These are phyloP conservation scores for Mycosphaerelloides madeirae DNA, from an alignment of 2,329 filamentous ascomycete species.

Conservation along the genomic window DNA sequence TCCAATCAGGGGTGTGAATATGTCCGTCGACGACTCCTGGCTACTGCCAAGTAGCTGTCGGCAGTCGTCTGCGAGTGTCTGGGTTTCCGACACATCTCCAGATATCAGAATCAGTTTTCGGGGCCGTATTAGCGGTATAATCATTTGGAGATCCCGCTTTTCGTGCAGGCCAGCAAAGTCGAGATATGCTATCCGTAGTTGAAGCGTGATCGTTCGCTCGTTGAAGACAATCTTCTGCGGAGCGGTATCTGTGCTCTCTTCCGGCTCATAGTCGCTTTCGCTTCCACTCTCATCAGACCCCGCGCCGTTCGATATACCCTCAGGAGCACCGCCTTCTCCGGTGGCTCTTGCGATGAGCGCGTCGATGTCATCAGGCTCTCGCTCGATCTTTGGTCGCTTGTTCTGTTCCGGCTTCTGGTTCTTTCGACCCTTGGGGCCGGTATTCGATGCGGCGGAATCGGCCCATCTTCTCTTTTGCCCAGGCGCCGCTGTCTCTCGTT, in stretches of 20 bases:
- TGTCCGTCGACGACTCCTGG: conserved; percentile 35
- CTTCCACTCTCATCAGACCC: conserved; percentile 32
- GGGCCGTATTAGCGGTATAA: conserved; percentile 89
- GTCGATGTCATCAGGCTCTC: conserved; percentile 34
- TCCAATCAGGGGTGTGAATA: conserved; percentile 78
- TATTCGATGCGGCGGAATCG: conserved; percentile 50
- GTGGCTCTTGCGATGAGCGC: conserved; percentile 30
- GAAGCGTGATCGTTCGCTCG: conserved; percentile 60
- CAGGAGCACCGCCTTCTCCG: conserved; percentile 14
- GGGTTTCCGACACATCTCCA: conserved; percentile 73
- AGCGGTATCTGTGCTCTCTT: conserved; percentile 50
- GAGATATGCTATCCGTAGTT: conserved; percentile 76
- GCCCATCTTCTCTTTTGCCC: conserved; percentile 96
- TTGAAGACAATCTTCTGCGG: conserved; percentile 71
- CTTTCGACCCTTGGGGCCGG: conserved; percentile 51
- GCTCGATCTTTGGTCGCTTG: conserved; percentile 17
- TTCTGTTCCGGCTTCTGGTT: conserved; percentile 46
- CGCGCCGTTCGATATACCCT: conserved; percentile 13
- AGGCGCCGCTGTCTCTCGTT: conserved; percentile 49
- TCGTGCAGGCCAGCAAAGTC: conserved; percentile 93
- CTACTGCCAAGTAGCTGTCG: conserved; percentile 54
- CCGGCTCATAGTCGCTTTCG: conserved; percentile 48
- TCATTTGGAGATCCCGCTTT: conserved; percentile 86
- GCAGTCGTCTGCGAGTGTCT: conserved; percentile 73
- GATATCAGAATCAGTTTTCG: conserved; percentile 91